Evolutionary conservation across 805 yeast species (phyloP).

Genomic region (Kluyveromyces nonfermentans): DNA sequence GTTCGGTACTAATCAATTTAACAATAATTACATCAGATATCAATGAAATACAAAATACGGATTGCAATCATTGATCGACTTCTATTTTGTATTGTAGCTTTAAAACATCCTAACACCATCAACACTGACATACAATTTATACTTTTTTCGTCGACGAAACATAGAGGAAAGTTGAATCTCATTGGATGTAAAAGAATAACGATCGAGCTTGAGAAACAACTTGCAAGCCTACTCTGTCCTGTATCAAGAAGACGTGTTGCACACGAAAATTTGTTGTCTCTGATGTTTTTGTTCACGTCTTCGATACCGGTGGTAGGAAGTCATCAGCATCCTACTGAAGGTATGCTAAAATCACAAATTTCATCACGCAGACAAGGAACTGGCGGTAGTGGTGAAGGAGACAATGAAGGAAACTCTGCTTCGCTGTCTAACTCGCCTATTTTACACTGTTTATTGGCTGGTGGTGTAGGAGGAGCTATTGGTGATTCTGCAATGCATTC

Average conservation of each 20-base stretch:
- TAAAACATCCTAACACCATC: not conserved
- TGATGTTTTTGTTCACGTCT: constrained; percentile 16
- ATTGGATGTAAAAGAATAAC: not conserved
- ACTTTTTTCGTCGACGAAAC: not conserved
- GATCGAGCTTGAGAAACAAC: too few species aligned
- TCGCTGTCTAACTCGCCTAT: constrained; percentile 29
- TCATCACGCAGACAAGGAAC: not conserved
- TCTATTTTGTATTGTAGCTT: not conserved
- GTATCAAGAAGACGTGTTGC: not conserved
- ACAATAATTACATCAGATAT: too few species aligned
- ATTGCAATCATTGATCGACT: not conserved
- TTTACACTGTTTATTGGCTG: constrained; percentile 65
- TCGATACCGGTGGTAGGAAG: constrained; percentile 15
- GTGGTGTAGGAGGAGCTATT: constrained; percentile 89
- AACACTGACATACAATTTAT: not conserved
- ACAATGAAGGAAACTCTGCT: not conserved
- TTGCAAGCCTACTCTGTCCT: not conserved
- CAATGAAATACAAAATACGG: too few species aligned
- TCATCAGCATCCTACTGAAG: constrained; percentile 3
- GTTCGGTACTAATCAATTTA: too few species aligned
- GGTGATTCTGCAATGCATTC: constrained; percentile 95
- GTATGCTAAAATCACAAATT: not conserved
- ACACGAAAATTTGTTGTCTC: not conserved
- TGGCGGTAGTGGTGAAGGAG: constrained; percentile 4
- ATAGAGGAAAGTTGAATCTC: not conserved